A percentile compares a stretch with the other conserved stretches of the same genome.
Conservation (phyloP, 2,329 filamentous ascomycete genomes). For the Aspergillus ruber region DNA sequence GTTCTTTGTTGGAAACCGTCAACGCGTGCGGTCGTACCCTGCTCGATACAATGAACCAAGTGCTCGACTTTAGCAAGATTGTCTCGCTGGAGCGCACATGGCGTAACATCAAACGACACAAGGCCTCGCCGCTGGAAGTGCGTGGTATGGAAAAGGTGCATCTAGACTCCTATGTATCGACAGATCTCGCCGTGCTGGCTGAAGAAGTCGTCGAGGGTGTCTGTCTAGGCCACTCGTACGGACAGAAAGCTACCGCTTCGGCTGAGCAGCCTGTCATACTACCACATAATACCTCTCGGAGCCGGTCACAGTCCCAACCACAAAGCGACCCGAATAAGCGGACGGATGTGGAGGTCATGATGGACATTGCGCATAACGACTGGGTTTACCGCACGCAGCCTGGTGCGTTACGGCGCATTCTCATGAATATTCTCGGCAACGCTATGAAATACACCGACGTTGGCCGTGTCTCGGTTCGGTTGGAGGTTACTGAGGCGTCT, state of each 20-base stretch:
- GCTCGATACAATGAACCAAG: constrained; percentile 40
- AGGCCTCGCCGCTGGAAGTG: constrained; percentile 19
- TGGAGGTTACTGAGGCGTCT: constrained; percentile 26
- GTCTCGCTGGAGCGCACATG: constrained; percentile 32
- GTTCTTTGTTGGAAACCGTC: constrained; percentile 33
- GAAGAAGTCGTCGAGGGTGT: constrained; percentile 53
- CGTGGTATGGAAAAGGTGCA: constrained; percentile 26
- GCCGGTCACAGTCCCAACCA: neutral
- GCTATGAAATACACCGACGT: constrained; percentile 55
- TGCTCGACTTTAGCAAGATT: constrained; percentile 50
- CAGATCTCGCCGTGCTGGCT: constrained; percentile 42
- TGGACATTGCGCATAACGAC: constrained; percentile 46
- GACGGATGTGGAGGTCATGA: constrained; percentile 40
- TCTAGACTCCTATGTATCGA: constrained; percentile 27
- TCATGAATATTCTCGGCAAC: constrained; percentile 60
- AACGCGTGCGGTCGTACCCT: constrained; percentile 38
- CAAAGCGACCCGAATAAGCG: constrained; percentile 1
- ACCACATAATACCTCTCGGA: constrained; percentile 6
- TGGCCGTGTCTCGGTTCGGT: constrained; percentile 45
- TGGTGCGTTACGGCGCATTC: constrained; percentile 49
- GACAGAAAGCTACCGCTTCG: constrained; percentile 21
- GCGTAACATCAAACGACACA: constrained; percentile 26
- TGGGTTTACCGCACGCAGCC: constrained; percentile 54
- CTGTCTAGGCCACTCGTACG: constrained; percentile 43
- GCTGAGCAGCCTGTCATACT: constrained; percentile 19